Evolutionary conservation across 2,329 filamentous ascomycete species (phyloP).

Genomic region (Didymella keratinophila): DNA sequence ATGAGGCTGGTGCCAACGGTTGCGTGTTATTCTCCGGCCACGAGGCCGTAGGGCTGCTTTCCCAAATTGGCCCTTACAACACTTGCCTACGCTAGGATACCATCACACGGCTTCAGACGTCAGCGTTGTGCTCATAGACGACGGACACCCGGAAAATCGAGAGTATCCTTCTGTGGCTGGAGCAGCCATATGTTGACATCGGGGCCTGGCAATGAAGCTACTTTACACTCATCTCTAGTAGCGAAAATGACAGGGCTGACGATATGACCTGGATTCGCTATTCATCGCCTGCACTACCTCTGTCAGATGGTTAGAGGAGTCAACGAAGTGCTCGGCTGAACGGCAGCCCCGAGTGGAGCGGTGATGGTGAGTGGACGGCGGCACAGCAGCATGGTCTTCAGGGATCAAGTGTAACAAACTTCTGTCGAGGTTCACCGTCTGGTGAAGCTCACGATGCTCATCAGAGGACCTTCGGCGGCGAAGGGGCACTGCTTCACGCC

Average conservation of each 20-base stretch:
- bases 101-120: no score
- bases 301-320: neutral
- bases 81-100: no score
- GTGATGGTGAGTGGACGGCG: neutral
- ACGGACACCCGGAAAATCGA: no score
- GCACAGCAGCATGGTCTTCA: neutral
- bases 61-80: no score
- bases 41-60: no score
- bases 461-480: neutral
- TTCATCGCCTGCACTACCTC: neutral
- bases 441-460: conserved; percentile 3
- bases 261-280: no score
- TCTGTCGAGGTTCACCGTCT: neutral
- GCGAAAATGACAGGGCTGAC: no score
- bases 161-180: no score
- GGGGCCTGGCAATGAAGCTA: neutral
- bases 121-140: no score
- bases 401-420: neutral
- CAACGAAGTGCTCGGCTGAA: neutral
- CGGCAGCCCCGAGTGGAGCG: neutral
- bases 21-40: no score
- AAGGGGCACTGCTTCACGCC: neutral
- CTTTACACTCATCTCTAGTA: neutral
- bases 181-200: no score
- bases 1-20: no score